A percentile compares a stretch with the other conserved stretches of the same genome.
Conservation (phyloP, 2,329 filamentous ascomycete species). For the Nakataea oryzae region DNA sequence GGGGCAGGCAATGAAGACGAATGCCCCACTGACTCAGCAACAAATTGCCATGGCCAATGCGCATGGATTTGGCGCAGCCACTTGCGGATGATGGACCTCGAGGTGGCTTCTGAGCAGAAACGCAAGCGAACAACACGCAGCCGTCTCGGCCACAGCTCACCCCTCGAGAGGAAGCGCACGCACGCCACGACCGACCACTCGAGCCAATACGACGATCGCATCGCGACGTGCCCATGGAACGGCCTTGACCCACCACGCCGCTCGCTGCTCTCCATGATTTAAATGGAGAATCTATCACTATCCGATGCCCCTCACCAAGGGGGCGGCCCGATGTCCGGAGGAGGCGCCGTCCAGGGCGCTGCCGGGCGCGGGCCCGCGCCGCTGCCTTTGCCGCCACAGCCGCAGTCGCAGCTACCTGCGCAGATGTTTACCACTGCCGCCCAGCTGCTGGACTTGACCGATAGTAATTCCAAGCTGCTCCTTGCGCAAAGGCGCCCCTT, state of each 20-base stretch:
- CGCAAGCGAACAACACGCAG: neutral
- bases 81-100: neutral
- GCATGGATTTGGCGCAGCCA: neutral
- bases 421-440: slow-evolving; percentile 99
- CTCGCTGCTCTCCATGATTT: neutral
- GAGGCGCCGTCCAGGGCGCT: slow-evolving; percentile 8
- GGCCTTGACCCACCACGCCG: neutral
- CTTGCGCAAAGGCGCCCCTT: neutral
- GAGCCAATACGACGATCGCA: neutral
- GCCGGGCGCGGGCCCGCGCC: slow-evolving; percentile 11
- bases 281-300: slow-evolving; percentile 22
- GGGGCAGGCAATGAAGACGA: neutral
- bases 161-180: neutral
- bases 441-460: slow-evolving; percentile 88
- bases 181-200: neutral
- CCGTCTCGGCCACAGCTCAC: neutral
- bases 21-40: too few relatives aligned
- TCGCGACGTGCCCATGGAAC: neutral
- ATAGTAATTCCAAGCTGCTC: slow-evolving; percentile 58
- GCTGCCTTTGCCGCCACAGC: slow-evolving; percentile 26
- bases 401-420: slow-evolving; percentile 60
- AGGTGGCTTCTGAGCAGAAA: neutral
- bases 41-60: neutral
- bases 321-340: slow-evolving; percentile 16
- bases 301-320: slow-evolving; percentile 17